Base-by-base conservation (phyloP, 2,329 filamentous ascomycete genomes). In the Cadophora malorum region DNA sequence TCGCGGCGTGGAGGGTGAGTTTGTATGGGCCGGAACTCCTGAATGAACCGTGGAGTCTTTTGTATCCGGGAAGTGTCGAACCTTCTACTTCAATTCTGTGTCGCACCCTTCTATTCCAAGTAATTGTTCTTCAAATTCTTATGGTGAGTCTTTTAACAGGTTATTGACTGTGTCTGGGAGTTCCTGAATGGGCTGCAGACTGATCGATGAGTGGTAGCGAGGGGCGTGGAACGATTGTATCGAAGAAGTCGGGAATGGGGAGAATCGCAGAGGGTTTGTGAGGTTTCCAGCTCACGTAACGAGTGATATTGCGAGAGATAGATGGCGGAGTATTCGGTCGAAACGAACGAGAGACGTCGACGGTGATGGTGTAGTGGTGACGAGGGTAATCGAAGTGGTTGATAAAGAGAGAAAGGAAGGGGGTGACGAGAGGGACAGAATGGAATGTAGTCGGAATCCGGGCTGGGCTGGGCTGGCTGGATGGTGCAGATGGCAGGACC, bases 251-350 rank as follows among this genome's bases (percentile, higher is more conserved):
- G 28, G 16, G 52, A 31, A 31, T 10, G 50, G 10, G 19, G 53
- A 64, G 55, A 50, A 65, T 71, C 68, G 70, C 65, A 70, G 68
- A 64, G 50, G 69, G 28, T 14, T 49, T 53, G 72, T 70, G 73
- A 72, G 70, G 53, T 63, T 63, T 75, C 74, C 74, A 74, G 74
- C 74, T 72, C 74, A 73, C 72, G 65, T 33, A 63, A 74, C 69
- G 72, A 74, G 69, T 45, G 72, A 71, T 62, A 65, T 67, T 70
- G 71, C 66, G 71, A 69, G 56, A 64, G 33, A 55, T 38, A 8
- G 55, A 50, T 59, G 45, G 47, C 28, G 25, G 53, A 66, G 59
- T 23, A 21, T 38, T 58, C 53, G 66, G 56, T 66, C 65, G 67
- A 67, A 38, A 53, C 49, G 52, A 68, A 67, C 60, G 66, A 70